phyloP scores from a whole-genome alignment of 257 asterid genomes.

The Osmanthus fragrans region DNA sequence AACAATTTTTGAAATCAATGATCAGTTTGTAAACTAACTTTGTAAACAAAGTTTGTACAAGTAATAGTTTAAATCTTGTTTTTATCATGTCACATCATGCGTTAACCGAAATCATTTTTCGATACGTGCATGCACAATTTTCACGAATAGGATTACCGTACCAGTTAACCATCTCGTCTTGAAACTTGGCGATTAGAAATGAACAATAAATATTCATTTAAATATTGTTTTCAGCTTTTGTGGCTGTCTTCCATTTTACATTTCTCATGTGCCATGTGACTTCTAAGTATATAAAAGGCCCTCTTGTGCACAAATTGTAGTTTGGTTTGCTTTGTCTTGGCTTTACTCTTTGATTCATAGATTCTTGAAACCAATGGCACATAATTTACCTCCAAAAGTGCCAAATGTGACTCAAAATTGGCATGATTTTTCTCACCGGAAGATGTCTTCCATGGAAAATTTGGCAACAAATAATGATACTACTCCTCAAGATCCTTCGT shows the following conservation, averaged over 20 bases:
- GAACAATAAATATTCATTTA: too few species aligned
- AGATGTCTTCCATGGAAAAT: conserved; percentile 34
- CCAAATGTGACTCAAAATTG: conserved; percentile 63
- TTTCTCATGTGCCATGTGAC: conserved; percentile 32
- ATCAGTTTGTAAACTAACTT: too few species aligned
- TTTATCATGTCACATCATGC: too few species aligned
- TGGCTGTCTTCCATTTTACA: conserved; percentile 39
- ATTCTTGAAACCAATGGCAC: conserved; percentile 52
- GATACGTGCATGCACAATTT: too few species aligned
- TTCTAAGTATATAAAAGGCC: conserved; percentile 23
- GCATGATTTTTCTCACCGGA: conserved; percentile 54
- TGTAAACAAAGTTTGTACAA: too few species aligned
- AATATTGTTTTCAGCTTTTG: conserved; percentile 37
- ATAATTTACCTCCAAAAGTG: conserved; percentile 71
- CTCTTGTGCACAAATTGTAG: conserved; percentile 26
- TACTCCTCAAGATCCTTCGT: conserved; percentile 34
- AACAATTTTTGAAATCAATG: too few species aligned
- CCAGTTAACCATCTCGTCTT: too few species aligned
- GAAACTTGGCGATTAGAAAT: too few species aligned
- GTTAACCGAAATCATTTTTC: too few species aligned
- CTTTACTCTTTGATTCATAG: background rate
- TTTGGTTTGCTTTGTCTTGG: conserved; percentile 26
- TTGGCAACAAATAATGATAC: conserved; percentile 12
- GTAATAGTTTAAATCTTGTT: too few species aligned
- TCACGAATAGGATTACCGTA: too few species aligned